Evolutionary conservation across 192 early-diverging fungal genomes (phyloP).

Genomic region (Pilaira anomala): DNA sequence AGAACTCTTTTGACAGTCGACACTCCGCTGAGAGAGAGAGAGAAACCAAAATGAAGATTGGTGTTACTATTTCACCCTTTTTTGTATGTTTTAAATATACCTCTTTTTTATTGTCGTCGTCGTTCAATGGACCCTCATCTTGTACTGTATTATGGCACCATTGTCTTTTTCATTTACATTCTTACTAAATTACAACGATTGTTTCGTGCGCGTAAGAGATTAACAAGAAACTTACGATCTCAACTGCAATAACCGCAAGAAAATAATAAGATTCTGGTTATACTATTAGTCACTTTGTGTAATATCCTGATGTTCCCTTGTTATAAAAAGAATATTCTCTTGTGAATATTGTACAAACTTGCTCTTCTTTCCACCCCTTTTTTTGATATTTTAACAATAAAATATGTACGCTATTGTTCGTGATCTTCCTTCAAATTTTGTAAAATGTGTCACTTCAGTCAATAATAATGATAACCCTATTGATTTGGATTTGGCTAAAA

Average conservation of each 20-base stretch:
- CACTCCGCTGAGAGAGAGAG: no score
- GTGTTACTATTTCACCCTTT: no score
- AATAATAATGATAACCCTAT: no score
- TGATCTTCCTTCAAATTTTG: no score
- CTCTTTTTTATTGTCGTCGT: no score
- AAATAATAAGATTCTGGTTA: neutral
- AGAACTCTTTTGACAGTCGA: no score
- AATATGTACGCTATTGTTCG: no score
- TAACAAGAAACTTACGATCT: neutral
- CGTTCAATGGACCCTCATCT: neutral
- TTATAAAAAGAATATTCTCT: no score
- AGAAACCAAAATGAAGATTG: no score
- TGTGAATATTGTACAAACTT: no score
- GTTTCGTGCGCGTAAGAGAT: neutral
- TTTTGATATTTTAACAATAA: constrained; percentile 23
- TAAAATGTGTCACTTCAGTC: no score
- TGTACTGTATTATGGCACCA: neutral
- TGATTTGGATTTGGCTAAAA: constrained; percentile 7
- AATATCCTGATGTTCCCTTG: neutral
- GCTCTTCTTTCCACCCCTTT: neutral
- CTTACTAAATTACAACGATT: neutral
- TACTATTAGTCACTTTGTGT: neutral
- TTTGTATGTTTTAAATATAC: no score
- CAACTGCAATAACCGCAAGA: neutral
- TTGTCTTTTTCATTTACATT: neutral